phyloP scores from a whole-genome alignment of 179 eudicot genomes.

The Beta lomatogona region DNA sequence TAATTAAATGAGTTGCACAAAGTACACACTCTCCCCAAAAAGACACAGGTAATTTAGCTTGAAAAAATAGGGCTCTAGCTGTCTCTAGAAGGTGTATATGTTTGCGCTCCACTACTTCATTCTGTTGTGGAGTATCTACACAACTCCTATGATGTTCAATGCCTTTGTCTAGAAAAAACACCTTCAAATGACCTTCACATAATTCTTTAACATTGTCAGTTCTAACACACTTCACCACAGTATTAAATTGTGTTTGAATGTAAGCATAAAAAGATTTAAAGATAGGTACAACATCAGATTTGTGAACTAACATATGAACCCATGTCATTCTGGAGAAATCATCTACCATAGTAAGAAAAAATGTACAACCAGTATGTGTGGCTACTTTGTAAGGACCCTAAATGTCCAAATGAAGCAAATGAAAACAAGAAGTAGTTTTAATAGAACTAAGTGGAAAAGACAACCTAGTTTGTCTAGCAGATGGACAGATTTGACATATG shows the following conservation, averaged over 20 bases:
- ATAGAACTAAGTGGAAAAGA: neutral
- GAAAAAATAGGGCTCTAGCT: neutral
- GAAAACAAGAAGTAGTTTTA: neutral
- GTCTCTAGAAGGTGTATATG: neutral
- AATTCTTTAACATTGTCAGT: neutral
- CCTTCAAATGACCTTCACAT: neutral
- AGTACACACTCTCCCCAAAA: neutral
- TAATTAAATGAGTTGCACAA: neutral
- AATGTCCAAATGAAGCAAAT: neutral
- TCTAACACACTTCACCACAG: neutral
- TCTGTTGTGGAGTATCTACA: neutral
- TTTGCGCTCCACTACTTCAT: neutral
- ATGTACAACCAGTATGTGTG: neutral
- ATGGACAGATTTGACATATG: neutral
- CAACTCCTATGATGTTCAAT: neutral
- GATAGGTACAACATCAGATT: neutral
- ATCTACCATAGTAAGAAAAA: neutral
- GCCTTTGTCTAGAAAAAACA: neutral
- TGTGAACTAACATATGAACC: neutral
- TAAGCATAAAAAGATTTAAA: neutral
- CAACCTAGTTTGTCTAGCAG: neutral
- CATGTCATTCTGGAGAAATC: neutral
- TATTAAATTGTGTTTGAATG: neutral
- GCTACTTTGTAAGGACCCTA: neutral
- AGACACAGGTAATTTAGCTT: neutral